A percentile compares a stretch with the other conserved stretches of the same genome.
Evolutionary conservation across 1,139 yeast genomes (phyloP).

Genomic region (Insectozyma bohioensis): DNA sequence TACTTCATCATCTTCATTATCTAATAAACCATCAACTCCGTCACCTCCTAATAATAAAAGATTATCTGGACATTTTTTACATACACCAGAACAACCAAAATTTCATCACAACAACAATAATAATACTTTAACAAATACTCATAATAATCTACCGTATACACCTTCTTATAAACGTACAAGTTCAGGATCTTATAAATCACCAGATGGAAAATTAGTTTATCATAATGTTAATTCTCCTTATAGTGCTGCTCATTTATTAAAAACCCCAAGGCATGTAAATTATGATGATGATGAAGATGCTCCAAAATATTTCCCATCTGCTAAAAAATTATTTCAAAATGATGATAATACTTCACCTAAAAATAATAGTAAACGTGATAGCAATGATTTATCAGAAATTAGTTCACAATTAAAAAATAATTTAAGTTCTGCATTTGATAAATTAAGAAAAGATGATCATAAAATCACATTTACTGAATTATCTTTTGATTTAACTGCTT

Average conservation of each 20-base stretch:
- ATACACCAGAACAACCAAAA: constrained; percentile 32
- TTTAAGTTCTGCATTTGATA: constrained; percentile 42
- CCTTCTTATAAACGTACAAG: constrained; percentile 41
- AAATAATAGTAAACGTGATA: constrained; percentile 23
- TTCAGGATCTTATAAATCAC: constrained; percentile 31
- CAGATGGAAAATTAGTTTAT: constrained; percentile 29
- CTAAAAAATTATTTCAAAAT: constrained; percentile 28
- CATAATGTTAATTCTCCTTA: constrained; percentile 32
- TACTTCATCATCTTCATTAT: not conserved
- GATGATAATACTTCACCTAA: constrained; percentile 13
- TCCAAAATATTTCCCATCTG: constrained; percentile 44
- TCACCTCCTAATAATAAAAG: constrained; percentile 21
- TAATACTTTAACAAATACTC: not conserved
- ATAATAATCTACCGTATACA: constrained; percentile 30
- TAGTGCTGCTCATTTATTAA: constrained; percentile 25
- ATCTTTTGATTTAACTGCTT: constrained; percentile 28
- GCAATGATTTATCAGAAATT: constrained; percentile 41
- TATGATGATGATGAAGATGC: constrained; percentile 27
- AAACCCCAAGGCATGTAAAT: constrained; percentile 33
- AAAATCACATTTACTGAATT: constrained; percentile 35
- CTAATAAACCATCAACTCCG: constrained; percentile 27
- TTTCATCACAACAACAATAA: too few relatives aligned
- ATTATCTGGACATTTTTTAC: constrained; percentile 20
- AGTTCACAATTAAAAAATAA: constrained; percentile 38
- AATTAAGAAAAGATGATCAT: constrained; percentile 28